Base-by-base conservation (phyloP, 345 rosid species). In the Hypericum androsaemum region DNA sequence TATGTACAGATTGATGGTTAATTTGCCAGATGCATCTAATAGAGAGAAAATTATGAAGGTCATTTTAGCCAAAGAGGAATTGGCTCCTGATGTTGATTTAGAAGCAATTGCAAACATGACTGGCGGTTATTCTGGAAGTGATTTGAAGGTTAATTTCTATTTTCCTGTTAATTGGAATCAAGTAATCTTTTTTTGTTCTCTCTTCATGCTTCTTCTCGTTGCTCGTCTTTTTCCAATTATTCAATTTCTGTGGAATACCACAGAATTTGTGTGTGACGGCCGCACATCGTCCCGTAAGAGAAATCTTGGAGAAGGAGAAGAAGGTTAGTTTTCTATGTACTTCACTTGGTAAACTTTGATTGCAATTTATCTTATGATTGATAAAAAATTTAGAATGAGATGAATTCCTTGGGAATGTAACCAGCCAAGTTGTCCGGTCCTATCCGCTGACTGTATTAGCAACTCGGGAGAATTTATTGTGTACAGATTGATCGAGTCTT, bases 81-180 rank as follows among this genome's bases (percentile, higher is more conserved):
- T 92, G 63, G 69, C 80, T 37, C 54, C 85, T 11, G 83, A 76
- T 65, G 76, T 88, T 17, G 84, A 85, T 59, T 65, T 88, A 53
- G 97, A 76, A 75, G 87, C 87, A 43, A 74, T 83, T 62, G 99
- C 97, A 32, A 77, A 59, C 52, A 85, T 92, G 95, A 80, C 97
- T 10, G 89, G 85, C 57, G 99, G 99, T 45, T 92, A 85, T 67
- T 92, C 99, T 44, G 97, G 97, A 63, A 92, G 99, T 60, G 99
- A 92, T 69, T 67, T 92, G 41, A 92, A 88, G 99, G 99, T 89
- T 50, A 28, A 22, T 22, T 22, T 22, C 32, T 1, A 1, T 22
- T 22, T 22, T 22, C 32, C 32, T 22, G 32, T 22, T 22, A 22
- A 22, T 22, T 22, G 4, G 32, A 22, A 22, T 22, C 32, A 22